Percentiles rank a stretch among this genome's conserved stretches.
These are phyloP conservation scores for Selaginella moellendorffii DNA, from an alignment of 75 land plant species.

Conservation along the genomic window DNA sequence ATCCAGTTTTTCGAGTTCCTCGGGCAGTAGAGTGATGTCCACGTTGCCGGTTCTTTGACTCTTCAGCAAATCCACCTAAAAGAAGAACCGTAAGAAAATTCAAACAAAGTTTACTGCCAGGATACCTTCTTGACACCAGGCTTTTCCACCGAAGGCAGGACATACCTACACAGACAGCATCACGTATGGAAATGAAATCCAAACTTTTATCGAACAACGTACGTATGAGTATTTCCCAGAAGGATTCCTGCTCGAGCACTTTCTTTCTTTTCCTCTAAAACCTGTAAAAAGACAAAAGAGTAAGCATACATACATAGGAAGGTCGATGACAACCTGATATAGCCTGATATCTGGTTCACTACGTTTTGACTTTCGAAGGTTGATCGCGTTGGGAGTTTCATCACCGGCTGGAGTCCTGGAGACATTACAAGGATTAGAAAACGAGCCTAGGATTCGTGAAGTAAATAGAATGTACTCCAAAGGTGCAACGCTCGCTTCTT, in stretches of 20 bases:
- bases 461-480: slow-evolving; percentile 53
- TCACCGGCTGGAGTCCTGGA: slow-evolving; percentile 96
- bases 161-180: slow-evolving; percentile 16
- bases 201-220: too few relatives aligned
- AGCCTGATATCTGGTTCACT: slow-evolving; percentile 82
- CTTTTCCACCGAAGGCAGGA: slow-evolving; percentile 11
- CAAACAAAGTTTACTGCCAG: not conserved
- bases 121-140: slow-evolving; percentile 12
- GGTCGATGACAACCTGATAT: slow-evolving; percentile 51
- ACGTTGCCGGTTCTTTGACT: slow-evolving; percentile 90
- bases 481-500: slow-evolving; percentile 85
- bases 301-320: not conserved
- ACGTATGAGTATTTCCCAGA: slow-evolving; percentile 88
- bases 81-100: not conserved
- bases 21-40: slow-evolving; percentile 88
- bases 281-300: slow-evolving; percentile 26
- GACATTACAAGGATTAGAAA: not conserved
- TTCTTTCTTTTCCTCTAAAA: slow-evolving; percentile 94
- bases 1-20: slow-evolving; percentile 79
- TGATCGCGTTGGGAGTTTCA: slow-evolving; percentile 99
- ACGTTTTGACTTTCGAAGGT: slow-evolving; percentile 86
- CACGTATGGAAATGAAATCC: too few relatives aligned
- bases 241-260: slow-evolving; percentile 71
- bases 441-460: not conserved
- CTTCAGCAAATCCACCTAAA: slow-evolving; percentile 76